phyloP scores from a whole-genome alignment of 805 yeast species.

The Metschnikowia peoriensis region DNA sequence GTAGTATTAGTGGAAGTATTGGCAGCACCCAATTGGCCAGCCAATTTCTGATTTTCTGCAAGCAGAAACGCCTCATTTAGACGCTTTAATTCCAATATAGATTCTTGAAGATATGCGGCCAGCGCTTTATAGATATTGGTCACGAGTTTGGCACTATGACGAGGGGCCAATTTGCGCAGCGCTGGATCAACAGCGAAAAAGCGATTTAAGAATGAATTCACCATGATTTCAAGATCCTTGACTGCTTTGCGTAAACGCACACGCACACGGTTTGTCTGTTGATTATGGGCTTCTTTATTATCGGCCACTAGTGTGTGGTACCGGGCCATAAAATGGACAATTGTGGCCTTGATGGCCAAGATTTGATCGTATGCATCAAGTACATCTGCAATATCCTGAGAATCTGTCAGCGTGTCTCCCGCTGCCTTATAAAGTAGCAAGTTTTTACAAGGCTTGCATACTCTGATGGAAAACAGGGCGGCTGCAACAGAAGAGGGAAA shows the following conservation, averaged over 20 bases:
- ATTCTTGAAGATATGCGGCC: conserved; percentile 61
- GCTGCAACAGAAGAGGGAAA: not conserved
- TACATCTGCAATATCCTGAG: conserved; percentile 12
- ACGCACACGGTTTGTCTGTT: conserved; percentile 21
- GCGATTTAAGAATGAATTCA: conserved; percentile 22
- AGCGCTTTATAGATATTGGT: conserved; percentile 57
- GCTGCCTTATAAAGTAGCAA: conserved; percentile 46
- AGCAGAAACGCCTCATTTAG: conserved; percentile 48
- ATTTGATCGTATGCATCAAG: conserved; percentile 22
- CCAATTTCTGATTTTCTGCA: conserved; percentile 23
- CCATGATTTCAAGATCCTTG: conserved; percentile 33
- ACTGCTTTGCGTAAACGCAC: conserved; percentile 22
- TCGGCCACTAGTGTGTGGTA: conserved; percentile 18
- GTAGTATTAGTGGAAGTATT: not conserved
- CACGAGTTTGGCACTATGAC: conserved; percentile 26
- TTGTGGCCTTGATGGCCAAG: conserved; percentile 23
- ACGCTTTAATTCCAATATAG: conserved; percentile 61
- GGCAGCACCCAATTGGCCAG: conserved; percentile 6
- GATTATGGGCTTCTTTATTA: conserved; percentile 15
- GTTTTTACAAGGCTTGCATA: conserved; percentile 71
- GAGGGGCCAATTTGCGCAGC: conserved; percentile 1
- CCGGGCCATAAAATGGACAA: conserved; percentile 21
- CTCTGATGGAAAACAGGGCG: conserved; percentile 37
- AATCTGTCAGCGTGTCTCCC: not conserved
- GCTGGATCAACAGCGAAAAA: conserved; percentile 6